Evolutionary conservation across 2,329 filamentous ascomycete genomes (phyloP), one percentile per base, ranked within the genome.

Genomic region (Zymoseptoria brevis): DNA sequence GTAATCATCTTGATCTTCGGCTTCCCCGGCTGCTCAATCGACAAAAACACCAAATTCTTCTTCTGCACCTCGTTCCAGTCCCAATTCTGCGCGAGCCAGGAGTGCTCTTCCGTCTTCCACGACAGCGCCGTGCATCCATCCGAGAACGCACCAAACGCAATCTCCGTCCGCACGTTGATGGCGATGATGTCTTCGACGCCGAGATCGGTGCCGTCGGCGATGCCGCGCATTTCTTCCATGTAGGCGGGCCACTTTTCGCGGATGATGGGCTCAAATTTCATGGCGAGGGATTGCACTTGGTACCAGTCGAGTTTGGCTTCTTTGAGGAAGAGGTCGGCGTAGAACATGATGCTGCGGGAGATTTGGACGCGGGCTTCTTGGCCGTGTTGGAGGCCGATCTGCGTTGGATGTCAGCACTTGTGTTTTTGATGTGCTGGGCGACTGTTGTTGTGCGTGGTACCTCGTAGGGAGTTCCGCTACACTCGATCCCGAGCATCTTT

Each of bases 71-170:
- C 67, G 66, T 78, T 76, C 83, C 84, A 87, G 63, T 85, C 82
- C 83, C 83, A 86, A 58, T 84, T 85, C 71, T 85, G 83, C 1
- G 75, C 76, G 4, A 85, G 68, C 59, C 77, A 79, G 8, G 50
- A 51, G 13, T 19, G 73, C 4, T 54, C 66, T 3, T 59, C 62
- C 0, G 75, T 76, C 8, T 73, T 69, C 75, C 77, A 82, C 1
- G 75, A 75, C 11, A 84, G 62, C 13, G 77, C 77, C 0, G 83
- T 85, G 63, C 83, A 85, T 2, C 82, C 83, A 63, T 85, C 83
- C 30, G 59, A 59, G 61, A 81, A 84, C 13, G 83, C 69, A 0
- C 82, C 82, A 58, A 85, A 83, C 1, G 75, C 76, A 61, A 84
- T 83, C 69, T 84, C 82, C 0, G 79, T 83, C 1, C 82, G 75